phyloP scores from a whole-genome alignment of 495 filamentous ascomycete genomes.

The Letharia columbiana region DNA sequence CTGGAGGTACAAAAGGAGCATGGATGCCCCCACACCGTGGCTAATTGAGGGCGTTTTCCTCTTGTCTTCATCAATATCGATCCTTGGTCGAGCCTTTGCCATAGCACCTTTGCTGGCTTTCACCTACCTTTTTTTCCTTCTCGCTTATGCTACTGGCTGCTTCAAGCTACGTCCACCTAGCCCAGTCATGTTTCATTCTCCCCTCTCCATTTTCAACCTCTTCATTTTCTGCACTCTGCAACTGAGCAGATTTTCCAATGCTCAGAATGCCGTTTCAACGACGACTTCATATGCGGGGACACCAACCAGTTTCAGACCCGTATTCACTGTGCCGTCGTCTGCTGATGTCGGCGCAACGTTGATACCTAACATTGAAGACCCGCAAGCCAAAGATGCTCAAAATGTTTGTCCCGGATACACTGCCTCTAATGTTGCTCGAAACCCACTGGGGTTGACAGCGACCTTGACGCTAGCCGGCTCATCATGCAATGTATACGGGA shows the following conservation, averaged over 20 bases:
- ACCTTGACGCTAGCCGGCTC: conserved; percentile 45
- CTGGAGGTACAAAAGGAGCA: neutral
- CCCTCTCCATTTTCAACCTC: conserved; percentile 18
- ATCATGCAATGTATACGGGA: conserved; percentile 56
- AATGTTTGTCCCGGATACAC: conserved; percentile 56
- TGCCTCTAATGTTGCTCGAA: conserved; percentile 42
- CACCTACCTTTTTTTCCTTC: conserved; percentile 17
- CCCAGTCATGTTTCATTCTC: conserved; percentile 16
- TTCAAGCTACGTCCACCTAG: conserved; percentile 8
- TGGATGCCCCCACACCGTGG: neutral
- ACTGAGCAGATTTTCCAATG: conserved; percentile 10
- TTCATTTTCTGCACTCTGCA: conserved; percentile 18
- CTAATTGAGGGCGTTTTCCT: conserved; percentile 14
- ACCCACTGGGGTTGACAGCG: conserved; percentile 43
- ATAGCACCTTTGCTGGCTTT: conserved; percentile 1
- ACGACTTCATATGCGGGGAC: conserved; percentile 11
- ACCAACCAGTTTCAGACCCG: conserved; percentile 22
- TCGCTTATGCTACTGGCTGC: conserved; percentile 11
- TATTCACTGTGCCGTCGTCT: conserved; percentile 46
- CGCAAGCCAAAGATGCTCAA: conserved; percentile 63
- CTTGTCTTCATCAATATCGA: conserved; percentile 11
- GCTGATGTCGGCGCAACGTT: conserved; percentile 50
- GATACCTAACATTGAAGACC: conserved; percentile 65
- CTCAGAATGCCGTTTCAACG: neutral
- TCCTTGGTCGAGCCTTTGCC: conserved; percentile 1